A percentile compares a stretch with the other conserved stretches of the same genome.
Evolutionary conservation across 2,329 filamentous ascomycete genomes (phyloP).

Genomic region (Daldinia sp.): DNA sequence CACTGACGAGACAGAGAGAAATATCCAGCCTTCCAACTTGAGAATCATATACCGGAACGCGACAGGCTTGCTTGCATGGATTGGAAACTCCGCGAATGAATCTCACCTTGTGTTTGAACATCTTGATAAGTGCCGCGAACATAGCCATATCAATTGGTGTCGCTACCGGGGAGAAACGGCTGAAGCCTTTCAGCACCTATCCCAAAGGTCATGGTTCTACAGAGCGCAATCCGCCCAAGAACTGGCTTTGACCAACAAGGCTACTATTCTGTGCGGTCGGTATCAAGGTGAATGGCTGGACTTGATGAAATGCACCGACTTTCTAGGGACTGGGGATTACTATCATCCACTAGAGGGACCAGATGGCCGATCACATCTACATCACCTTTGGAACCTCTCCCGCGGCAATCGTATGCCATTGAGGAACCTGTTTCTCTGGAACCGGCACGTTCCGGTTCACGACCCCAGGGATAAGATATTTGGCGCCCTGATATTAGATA

Average conservation of each 20-base stretch:
- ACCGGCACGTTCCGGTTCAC: constrained; percentile 22
- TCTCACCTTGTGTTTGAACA: constrained; percentile 35
- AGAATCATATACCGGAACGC: constrained; percentile 16
- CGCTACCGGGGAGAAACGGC: constrained; percentile 28
- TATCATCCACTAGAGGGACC: constrained; percentile 31
- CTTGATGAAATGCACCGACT: constrained; percentile 24
- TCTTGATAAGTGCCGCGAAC: constrained; percentile 26
- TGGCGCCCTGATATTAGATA: constrained; percentile 13
- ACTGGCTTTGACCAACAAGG: constrained; percentile 15
- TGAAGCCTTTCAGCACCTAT: constrained; percentile 23
- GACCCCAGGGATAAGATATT: constrained; percentile 33
- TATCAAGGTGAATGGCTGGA: constrained; percentile 21
- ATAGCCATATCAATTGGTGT: constrained; percentile 35
- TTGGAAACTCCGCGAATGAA: constrained; percentile 24
- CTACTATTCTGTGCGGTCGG: constrained; percentile 26
- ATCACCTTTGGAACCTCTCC: constrained; percentile 22
- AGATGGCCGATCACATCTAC: constrained; percentile 26
- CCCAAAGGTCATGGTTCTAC: constrained; percentile 29
- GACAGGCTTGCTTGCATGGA: constrained; percentile 29
- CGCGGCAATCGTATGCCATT: constrained; percentile 3
- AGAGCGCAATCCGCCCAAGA: constrained; percentile 18
- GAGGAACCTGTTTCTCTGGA: constrained; percentile 21
- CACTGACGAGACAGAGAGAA: constrained; percentile 1
- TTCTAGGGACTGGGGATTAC: constrained; percentile 13
- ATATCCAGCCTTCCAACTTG: constrained; percentile 9